Evolutionary conservation across 129 eudicot species (phyloP).

Genomic region (Tagetes erecta): DNA sequence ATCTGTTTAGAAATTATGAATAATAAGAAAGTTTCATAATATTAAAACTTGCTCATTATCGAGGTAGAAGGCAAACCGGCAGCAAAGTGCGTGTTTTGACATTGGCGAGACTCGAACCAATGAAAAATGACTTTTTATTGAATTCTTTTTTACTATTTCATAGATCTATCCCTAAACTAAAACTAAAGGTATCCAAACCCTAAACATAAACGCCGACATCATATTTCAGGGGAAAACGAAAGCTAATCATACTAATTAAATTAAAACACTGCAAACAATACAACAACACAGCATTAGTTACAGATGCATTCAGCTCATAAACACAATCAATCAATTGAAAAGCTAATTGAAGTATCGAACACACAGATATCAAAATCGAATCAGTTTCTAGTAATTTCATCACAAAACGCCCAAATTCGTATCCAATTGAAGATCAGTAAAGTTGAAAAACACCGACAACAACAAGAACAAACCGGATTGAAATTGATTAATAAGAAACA

Average conservation of each 20-base stretch:
- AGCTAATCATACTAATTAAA: conserved; percentile 19
- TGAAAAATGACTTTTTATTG: no score
- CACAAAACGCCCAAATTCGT: conserved; percentile 19
- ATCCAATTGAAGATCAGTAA: conserved; percentile 26
- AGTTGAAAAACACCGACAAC: conserved; percentile 28
- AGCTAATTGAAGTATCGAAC: conserved; percentile 8
- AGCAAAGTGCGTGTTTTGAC: no score
- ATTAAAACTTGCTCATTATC: no score
- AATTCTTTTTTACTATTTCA: no score
- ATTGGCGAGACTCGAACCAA: no score
- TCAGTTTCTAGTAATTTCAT: not conserved
- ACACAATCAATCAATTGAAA: conserved; percentile 24
- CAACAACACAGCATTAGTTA: conserved; percentile 15
- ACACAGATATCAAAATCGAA: no score
- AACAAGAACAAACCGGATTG: conserved; percentile 6
- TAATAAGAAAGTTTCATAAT: no score
- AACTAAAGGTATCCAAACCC: conserved; percentile 31
- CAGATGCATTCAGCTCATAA: conserved; percentile 24
- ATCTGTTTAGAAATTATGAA: no score
- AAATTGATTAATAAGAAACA: not conserved
- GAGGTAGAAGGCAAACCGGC: no score
- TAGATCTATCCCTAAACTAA: conserved; percentile 15
- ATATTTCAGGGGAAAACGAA: conserved; percentile 18
- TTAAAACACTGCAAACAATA: conserved; percentile 31
- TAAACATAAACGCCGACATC: conserved; percentile 40